phyloP scores from a whole-genome alignment of 2,329 filamentous ascomycete species.

The Pyrenochaeta sp. region DNA sequence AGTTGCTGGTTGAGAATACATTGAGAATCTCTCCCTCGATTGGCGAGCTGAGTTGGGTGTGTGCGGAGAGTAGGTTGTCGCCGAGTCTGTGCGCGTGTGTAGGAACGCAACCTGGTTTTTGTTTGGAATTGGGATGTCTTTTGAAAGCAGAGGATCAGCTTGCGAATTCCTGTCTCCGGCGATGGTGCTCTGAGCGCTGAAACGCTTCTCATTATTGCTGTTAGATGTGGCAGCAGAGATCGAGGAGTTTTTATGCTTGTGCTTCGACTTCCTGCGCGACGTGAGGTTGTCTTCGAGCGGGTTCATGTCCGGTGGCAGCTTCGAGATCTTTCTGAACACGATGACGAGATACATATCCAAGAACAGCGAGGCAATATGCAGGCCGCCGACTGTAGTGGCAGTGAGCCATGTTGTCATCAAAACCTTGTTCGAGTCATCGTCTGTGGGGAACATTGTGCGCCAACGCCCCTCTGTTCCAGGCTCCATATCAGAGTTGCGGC shows the following conservation, averaged over 20 bases:
- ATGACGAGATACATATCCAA: conserved; percentile 79
- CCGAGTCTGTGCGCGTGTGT: conserved; percentile 76
- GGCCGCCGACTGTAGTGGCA: conserved; percentile 67
- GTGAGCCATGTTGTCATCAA: conserved; percentile 73
- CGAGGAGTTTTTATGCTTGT: conserved; percentile 77
- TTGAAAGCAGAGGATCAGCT: conserved; percentile 36
- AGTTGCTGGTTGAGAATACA: conserved; percentile 47
- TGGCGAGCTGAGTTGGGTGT: conserved; percentile 62
- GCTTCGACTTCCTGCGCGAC: conserved; percentile 66
- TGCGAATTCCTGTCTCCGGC: conserved; percentile 45
- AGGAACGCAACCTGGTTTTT: conserved; percentile 74
- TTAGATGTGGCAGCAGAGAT: conserved; percentile 53
- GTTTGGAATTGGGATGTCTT: conserved; percentile 42
- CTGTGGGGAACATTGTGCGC: conserved; percentile 71
- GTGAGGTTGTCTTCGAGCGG: conserved; percentile 88
- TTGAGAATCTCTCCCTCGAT: conserved; percentile 61
- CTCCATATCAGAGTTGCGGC: conserved; percentile 60
- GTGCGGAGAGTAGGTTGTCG: conserved; percentile 61
- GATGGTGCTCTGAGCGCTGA: conserved; percentile 58
- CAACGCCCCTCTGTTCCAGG: conserved; percentile 63
- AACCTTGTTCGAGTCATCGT: conserved; percentile 66
- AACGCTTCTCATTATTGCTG: conserved; percentile 68
- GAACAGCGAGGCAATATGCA: conserved; percentile 75
- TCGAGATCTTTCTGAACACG: conserved; percentile 82
- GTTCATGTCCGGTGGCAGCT: conserved; percentile 93